These are phyloP conservation scores for Aquanectria penicillioides DNA, from an alignment of 2,329 filamentous ascomycete genomes.

Conservation along the genomic window DNA sequence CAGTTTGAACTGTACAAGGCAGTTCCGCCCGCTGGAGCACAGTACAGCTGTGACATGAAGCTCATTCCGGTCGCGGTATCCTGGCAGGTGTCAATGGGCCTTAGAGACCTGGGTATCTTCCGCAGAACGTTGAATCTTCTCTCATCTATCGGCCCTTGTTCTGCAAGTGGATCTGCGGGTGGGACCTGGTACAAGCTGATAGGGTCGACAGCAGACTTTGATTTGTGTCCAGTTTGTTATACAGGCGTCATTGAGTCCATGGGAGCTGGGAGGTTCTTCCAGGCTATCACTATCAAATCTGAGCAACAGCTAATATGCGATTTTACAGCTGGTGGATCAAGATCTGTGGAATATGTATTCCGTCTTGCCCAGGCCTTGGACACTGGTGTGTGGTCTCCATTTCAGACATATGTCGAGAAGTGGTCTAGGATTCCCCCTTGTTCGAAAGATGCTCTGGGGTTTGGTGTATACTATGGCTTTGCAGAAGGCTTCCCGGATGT, in stretches of 20 bases:
- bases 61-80: not conserved
- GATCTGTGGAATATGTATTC: not conserved
- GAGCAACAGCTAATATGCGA: not conserved
- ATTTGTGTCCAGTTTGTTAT: not conserved
- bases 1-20: not conserved
- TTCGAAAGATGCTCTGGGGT: not conserved
- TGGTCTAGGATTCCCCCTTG: not conserved
- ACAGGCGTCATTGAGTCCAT: not conserved
- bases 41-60: not conserved
- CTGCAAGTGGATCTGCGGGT: not conserved
- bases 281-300: not conserved
- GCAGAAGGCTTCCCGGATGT: not conserved
- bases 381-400: not conserved
- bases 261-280: not conserved
- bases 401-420: not conserved
- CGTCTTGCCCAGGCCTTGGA: not conserved
- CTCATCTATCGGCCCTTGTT: not conserved
- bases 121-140: not conserved
- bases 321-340: not conserved
- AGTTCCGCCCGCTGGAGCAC: not conserved
- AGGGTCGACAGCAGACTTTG: not conserved
- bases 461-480: not conserved
- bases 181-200: not conserved
- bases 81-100: not conserved
- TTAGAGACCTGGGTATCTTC: not conserved